Base-by-base conservation (phyloP, 169 alveolate species). In the Pseudocohnilembus persalinus region DNA sequence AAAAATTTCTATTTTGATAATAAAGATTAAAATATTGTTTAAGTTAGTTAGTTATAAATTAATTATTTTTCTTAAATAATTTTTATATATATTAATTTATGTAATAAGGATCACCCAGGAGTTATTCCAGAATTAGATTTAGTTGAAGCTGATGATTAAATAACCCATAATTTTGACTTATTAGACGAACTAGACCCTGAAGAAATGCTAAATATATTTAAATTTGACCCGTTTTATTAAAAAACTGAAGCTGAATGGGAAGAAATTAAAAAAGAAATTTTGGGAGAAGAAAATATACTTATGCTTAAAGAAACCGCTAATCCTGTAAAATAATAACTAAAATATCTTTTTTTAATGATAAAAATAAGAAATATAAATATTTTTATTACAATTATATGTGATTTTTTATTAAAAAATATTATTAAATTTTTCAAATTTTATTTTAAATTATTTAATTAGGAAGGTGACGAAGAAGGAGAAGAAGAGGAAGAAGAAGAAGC, bases 111-210 rank as follows among this genome's bases (percentile, higher is more conserved):
- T 65, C 91, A 88, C 84, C 90, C 94, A 33, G 95, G 97, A 90
- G 97, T 98, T 0, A 85, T 95, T 27, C 98, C 97, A 63, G 99
- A 98, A 77, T 92, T 98, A 29, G 99, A 98, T 87, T 89, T 98
- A 77, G 99, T 99, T 1, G 99, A 98, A 79, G 99, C 96, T 33
- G 99, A 97, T 65, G 99, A 98, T 92, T 96, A 97, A 88, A 97
- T 98, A 26, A 98, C 99, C 29, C 99, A 99, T 89, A 98, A 98
- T 89, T 92, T 98, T 33, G 98, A 96, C 33, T 92, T 98, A 65
- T 99, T 97, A 83, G 99, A 97, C 33, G 94, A 91, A 77, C 85
- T 98, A 26, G 97, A 97, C 73, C 97, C 98, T 6, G 98, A 99
- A 86, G 99, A 98, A 77, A 94, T 95, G 76, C 91, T 97, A 77